Base-by-base conservation (phyloP, 306 rosid species). In the Acacia acuminata region DNA sequence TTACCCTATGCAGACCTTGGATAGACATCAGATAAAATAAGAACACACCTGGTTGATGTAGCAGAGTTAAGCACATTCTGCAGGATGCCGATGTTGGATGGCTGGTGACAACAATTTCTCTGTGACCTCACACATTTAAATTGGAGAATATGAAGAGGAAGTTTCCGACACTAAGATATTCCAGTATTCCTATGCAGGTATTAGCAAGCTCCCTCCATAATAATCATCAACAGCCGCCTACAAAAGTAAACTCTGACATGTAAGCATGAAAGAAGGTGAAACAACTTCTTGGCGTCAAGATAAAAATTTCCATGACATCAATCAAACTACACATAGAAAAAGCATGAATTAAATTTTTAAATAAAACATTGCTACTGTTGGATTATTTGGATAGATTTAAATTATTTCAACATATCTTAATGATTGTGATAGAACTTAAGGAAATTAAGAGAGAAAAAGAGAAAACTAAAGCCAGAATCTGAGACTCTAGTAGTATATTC, bases 191-290 rank as follows among this genome's bases (percentile, higher is more conserved):
- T 81, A 84, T 53, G 68, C 16, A 53, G 87, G 80, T 36, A 91
- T 82, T 61, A 78, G 80, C 90, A 94, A 90, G 75, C 84, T 91
- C 75, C 98, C 98, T 47, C 97, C 98, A 84, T 91, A 94, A 72
- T 77, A 77, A 86, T 91, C 97, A 81, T 88, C 89, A 55, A 93
- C 89, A 71, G 94, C 88, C 30, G 88, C 94, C 98, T 91, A 79
- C 78, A 76, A 67, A 82, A 68, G 61, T 67, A 81, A 36, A 19
- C 69, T 24, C 79, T 60, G 42, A 71, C 34, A 32, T 43, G 9
- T n/a, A 47, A 58, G 74, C 61, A 75, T 75, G 78, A 36, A 38
- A 47, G 30, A 74, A 19, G 16, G 60, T 47, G 5, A 34, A 60
- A 55, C 16, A 65, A 16, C 50, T 44, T 24, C 25, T 71, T 51